Conservation (phyloP, 768 basidiomycete genomes). For the Phanerochaete carnosa region DNA sequence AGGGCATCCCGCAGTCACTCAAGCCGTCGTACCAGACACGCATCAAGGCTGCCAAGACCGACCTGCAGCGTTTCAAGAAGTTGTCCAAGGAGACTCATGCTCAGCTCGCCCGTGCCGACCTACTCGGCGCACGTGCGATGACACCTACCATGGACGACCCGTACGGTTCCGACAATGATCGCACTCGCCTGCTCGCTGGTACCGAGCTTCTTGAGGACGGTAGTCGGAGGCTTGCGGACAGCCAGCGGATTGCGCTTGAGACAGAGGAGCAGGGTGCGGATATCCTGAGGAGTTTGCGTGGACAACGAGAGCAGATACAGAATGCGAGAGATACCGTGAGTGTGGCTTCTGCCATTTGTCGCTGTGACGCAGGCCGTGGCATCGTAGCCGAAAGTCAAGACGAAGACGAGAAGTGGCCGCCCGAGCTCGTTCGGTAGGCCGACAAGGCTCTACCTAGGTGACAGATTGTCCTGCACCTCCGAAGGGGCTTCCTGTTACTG, state of each 20-base stretch:
- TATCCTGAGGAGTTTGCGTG: constrained; percentile 79
- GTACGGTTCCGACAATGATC: constrained; percentile 61
- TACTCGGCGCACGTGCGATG: constrained; percentile 54
- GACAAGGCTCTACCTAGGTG: no score
- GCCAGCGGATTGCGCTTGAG: constrained; percentile 89
- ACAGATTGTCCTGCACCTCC: background rate
- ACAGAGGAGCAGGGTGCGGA: constrained; percentile 95
- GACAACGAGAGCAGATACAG: constrained; percentile 93
- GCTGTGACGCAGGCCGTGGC: no score
- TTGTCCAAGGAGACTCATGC: constrained; percentile 69
- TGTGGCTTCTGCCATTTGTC: background rate
- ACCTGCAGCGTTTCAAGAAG: constrained; percentile 79
- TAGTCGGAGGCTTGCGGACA: constrained; percentile 79
- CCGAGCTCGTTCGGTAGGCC: no score
- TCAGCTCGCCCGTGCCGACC: constrained; percentile 68
- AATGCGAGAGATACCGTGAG: constrained; percentile 86
- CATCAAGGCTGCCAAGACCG: constrained; percentile 70
- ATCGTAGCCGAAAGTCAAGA: no score
- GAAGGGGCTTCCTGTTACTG: no score
- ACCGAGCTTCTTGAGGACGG: constrained; percentile 83
- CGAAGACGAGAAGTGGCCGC: no score
- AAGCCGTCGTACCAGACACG: constrained; percentile 73
- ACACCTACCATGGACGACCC: constrained; percentile 71
- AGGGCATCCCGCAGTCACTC: constrained; percentile 87
- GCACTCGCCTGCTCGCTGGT: constrained; percentile 76